Base-by-base conservation (phyloP, 2,329 filamentous ascomycete genomes). In the Dactylonectria macrodidyma region DNA sequence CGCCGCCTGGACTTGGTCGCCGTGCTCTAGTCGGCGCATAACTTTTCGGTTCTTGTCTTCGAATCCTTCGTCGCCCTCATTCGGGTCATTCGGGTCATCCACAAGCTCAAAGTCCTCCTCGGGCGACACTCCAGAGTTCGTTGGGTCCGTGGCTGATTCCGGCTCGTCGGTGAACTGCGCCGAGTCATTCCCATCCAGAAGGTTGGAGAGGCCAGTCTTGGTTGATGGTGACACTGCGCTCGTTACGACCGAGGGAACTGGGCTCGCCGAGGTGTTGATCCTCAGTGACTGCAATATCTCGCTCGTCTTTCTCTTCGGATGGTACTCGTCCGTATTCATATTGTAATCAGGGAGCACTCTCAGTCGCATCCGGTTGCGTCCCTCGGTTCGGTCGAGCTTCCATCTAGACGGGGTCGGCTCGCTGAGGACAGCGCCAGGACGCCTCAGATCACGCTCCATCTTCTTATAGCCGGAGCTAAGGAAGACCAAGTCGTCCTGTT, bases 21-120 rank as follows among this genome's bases (percentile, higher is more conserved):
- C 95, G 12, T 93, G 92, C 74, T 97, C 92, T 11, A 99, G 86
- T 70, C 94, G 95, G 59, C 96, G 90, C 94, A 98, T 97, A 51
- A 99, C 95, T 80, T 98, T 98, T 51, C 97, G 90, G 77, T 99
- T 98, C 84, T 98, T 98, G 80, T 99, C 97, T 81, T 99, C 97
- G 70, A 97, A 97, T 1, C 91, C 92, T 72, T 92, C 90, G 14
- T 91, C 89, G 1, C 82, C 86, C 52, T 96, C 94, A 30, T 93
- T 89, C 47, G 92, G 90, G 64, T 95, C 93, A 75, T 95, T 95
- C 0, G 95, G 95, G 68, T 98, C 95, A 67, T 98, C 95, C 7
- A 99, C 92, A 72, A 99, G 90, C 81, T 99, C 96, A 77, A 97
- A 99, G 72, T 97, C 97, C 52, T 98, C 96, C 65, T 98, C 96